These are phyloP conservation scores for Acacia confusa DNA, from an alignment of 306 rosid species.

Conservation along the genomic window DNA sequence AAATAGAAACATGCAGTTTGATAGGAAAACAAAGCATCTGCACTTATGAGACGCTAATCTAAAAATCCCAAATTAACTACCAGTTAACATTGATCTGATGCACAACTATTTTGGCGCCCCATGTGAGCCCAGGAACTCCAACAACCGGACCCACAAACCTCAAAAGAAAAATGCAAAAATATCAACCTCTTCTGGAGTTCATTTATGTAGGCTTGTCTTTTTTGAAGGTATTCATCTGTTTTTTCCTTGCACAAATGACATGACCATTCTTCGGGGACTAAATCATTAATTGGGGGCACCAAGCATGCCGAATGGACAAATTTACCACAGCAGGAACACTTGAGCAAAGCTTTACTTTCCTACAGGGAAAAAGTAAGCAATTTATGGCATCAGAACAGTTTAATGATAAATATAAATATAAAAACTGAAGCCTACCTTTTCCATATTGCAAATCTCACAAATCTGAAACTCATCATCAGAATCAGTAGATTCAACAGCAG, in stretches of 20 bases:
- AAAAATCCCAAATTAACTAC: background rate
- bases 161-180: conserved; percentile 14
- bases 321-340: conserved; percentile 89
- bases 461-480: conserved; percentile 98
- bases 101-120: background rate
- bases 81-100: background rate
- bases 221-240: conserved; percentile 87
- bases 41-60: background rate
- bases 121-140: background rate
- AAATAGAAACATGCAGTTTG: background rate
- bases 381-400: conserved; percentile 33
- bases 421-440: conserved; percentile 56
- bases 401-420: background rate
- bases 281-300: conserved; percentile 79
- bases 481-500: conserved; percentile 79
- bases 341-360: conserved; percentile 86
- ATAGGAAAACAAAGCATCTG: background rate
- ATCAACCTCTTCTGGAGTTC: conserved; percentile 77
- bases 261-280: conserved; percentile 82
- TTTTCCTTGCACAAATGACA: conserved; percentile 89
- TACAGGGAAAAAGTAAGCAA: conserved; percentile 38
- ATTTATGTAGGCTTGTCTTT: conserved; percentile 64
- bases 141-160: conserved; percentile 28
- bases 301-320: conserved; percentile 83
- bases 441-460: conserved; percentile 85